Base-by-base conservation (phyloP, 1,139 yeast species). In the Kodamaea ohmeri region DNA sequence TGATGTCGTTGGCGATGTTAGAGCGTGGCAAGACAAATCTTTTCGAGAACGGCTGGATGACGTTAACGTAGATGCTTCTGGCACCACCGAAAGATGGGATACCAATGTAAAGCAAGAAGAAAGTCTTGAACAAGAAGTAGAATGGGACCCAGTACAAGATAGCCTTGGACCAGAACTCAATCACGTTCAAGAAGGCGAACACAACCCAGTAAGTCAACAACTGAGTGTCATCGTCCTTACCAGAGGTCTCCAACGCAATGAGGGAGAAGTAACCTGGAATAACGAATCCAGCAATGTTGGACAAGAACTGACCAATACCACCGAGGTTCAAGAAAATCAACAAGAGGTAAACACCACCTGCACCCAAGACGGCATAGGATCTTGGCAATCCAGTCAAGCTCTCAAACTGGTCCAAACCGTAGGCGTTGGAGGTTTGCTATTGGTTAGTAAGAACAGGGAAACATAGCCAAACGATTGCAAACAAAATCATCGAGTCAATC, bases 121-220 rank as follows among this genome's bases (percentile, higher is more conserved):
- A 52, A 41, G 97, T 87, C 78, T 92, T 92, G 74, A 92, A 76
- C 57, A 92, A 78, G 79, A 90, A 92, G 77, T 92, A 92, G 62
- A 92, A 89, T 55, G 99, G 98, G 51, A 92, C 66, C 95, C 96
- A 86, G 74, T 86, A 87, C 47, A 90, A 75, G 52, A 94, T 83
- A 29, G 96, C 83, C 58, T 81, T 79, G 45, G 96, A 83, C 97
- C 97, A 92, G 75, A 88, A 92, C 69, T 92, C 99, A 54, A 88
- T 58, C 36, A 92, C 92, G 60, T 83, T 86, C 69, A 92, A 79
- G 55, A 80, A 81, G 22, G 97, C 96, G 60, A 87, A 92, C 21
- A 92, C 96, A 43, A 92, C 96, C 98, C 98, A 92, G 65, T 92
- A 90, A 25, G 96, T 84, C 58, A 92, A 76, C 61, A 85, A 78